These are phyloP conservation scores for Croton setiger DNA, from an alignment of 441 rosid species.

Conservation along the genomic window DNA sequence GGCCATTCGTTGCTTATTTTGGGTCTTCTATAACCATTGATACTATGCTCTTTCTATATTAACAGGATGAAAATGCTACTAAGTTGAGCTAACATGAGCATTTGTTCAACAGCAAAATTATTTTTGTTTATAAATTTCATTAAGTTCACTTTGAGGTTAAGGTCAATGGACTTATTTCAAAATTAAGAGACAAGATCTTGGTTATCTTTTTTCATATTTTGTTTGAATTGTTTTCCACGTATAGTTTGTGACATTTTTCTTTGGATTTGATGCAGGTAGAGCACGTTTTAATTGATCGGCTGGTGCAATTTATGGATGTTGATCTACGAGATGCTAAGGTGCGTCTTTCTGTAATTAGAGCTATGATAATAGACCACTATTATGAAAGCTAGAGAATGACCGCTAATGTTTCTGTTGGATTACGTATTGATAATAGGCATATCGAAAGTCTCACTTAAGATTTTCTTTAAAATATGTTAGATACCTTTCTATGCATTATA, in stretches of 20 bases:
- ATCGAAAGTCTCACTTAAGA: too few relatives aligned
- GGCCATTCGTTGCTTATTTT: neutral
- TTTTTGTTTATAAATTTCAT: too few relatives aligned
- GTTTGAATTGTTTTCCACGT: conserved; percentile 14
- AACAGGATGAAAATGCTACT: neutral
- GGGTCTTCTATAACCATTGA: conserved; percentile 1
- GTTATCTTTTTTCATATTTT: neutral
- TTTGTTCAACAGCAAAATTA: too few relatives aligned
- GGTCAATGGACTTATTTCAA: neutral
- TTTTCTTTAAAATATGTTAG: too few relatives aligned
- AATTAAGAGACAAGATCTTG: neutral
- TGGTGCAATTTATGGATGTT: conserved; percentile 57
- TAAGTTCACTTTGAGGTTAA: neutral
- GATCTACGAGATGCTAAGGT: conserved; percentile 87
- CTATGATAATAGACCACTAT: neutral
- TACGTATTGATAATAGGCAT: too few relatives aligned
- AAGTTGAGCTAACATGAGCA: too few relatives aligned
- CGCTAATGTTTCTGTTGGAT: too few relatives aligned
- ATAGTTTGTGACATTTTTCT: conserved; percentile 15
- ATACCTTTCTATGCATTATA: too few relatives aligned
- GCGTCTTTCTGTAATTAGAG: conserved; percentile 19
- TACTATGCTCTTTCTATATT: neutral
- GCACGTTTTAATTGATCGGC: conserved; percentile 71
- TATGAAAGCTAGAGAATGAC: neutral
- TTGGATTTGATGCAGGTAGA: conserved; percentile 49